Evolutionary conservation across 2,329 filamentous ascomycete species (phyloP), one percentile per base, ranked within the genome.

Genomic region (Pseudopithomyces chartarum): DNA sequence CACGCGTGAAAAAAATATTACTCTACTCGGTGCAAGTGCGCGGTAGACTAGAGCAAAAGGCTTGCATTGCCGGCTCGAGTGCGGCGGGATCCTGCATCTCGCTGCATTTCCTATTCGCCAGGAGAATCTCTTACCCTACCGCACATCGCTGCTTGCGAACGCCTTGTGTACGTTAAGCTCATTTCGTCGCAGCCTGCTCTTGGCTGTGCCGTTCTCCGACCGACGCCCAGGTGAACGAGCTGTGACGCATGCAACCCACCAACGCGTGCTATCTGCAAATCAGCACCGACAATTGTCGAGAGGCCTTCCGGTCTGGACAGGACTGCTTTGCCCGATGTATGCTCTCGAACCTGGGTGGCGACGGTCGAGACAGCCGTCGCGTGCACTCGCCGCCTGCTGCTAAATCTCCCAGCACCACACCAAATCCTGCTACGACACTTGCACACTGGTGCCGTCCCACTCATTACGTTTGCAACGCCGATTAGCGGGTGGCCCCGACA

Each of bases 391-490:
- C 39, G 49, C 39, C 19, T 7, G 5, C 29, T 33, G 38, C 49
- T 52, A 43, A 52, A 6, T 7, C 6, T 52, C 29, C 49, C 20
- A 39, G 33, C 20, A 47, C 34, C 13, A 29, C 13, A 34, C n/a
- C n/a, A 43, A 52, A 42, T 34, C 43, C 33, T 44, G 17, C 49
- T 11, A 22, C n/a, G 22, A 39, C 49, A 52, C 34, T 20, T 39
- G 43, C 38, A 23, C 49, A 43, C 39, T 26, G 17, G 40, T 17
- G n/a, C 22, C 34, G 39, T 44, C 26, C 49, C 38, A 52, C 39
- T 26, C 26, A 44, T 52, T 52, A 52, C 49, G 49, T 52, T 43
- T 52, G n/a, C n/a, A 19, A 23, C 26, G 17, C 49, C 23, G 22
- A 43, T 44, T 17, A 23, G 39, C 15, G 39, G 49, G 39, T 23